Percentiles rank a stretch among this genome's conserved stretches.
Conservation (phyloP, 2,329 filamentous ascomycete species). For the Microsporum ferrugineum region DNA sequence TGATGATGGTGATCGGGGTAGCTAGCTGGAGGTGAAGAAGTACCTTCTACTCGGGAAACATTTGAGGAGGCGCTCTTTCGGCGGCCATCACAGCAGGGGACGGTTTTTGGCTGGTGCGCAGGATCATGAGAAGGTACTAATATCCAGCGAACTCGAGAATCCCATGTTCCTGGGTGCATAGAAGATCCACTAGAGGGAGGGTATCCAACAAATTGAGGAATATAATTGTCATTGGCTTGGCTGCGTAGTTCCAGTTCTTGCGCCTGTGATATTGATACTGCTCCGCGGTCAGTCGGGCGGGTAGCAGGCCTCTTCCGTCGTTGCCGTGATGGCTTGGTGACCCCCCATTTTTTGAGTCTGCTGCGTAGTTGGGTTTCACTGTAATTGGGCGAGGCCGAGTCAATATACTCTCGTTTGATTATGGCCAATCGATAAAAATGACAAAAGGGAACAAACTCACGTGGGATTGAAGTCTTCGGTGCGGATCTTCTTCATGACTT, state of each 20-base stretch:
- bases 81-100: neutral
- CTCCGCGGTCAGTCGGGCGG: neutral
- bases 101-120: neutral
- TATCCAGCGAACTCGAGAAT: neutral
- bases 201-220: neutral
- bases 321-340: slow-evolving; percentile 36
- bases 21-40: neutral
- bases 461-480: slow-evolving; percentile 34
- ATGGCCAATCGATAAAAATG: neutral
- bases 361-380: slow-evolving; percentile 37
- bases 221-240: neutral
- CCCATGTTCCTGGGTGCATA: neutral
- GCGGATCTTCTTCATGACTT: slow-evolving; percentile 36
- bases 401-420: neutral
- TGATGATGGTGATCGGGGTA: neutral
- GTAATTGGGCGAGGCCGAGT: slow-evolving; percentile 2
- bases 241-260: neutral
- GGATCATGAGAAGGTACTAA: neutral
- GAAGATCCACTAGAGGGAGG: neutral
- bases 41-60: neutral
- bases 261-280: neutral
- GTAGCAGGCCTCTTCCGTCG: slow-evolving; percentile 27
- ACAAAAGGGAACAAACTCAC: slow-evolving; percentile 18
- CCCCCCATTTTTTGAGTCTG: slow-evolving; percentile 35
- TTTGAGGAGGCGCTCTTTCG: neutral